A percentile compares a stretch with the other conserved stretches of the same genome.
Evolutionary conservation across 1,139 yeast species (phyloP).

Genomic region (Saccharomycopsis crataegensis): DNA sequence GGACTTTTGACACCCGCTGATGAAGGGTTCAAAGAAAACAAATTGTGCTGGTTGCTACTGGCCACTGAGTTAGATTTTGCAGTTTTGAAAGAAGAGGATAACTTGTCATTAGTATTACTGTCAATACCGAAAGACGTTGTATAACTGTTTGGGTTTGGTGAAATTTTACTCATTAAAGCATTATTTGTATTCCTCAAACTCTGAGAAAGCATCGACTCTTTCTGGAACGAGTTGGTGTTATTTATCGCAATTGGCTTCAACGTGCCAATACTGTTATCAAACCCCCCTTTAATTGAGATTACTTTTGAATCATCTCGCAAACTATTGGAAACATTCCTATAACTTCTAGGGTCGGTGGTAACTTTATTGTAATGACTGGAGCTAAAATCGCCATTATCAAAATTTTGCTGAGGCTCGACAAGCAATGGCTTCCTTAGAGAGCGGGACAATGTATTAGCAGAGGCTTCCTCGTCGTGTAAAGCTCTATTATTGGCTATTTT

Average conservation of each 20-base stretch:
- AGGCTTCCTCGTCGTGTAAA: too few species aligned
- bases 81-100: neutral
- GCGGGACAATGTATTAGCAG: too few species aligned
- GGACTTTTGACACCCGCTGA: neutral
- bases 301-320: conserved; percentile 3
- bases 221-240: neutral
- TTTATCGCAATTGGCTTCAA: neutral
- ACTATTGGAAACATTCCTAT: neutral
- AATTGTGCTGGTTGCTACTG: neutral
- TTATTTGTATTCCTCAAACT: conserved; percentile 5
- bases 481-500: too few species aligned
- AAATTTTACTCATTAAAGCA: neutral
- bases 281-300: conserved; percentile 5
- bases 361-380: conserved; percentile 12
- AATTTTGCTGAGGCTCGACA: neutral
- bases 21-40: neutral
- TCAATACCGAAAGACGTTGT: neutral
- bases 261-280: neutral
- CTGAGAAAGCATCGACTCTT: conserved; percentile 11
- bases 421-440: neutral
- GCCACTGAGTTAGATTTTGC: too few species aligned
- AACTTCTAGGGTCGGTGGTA: neutral
- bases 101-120: neutral
- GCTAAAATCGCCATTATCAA: conserved; percentile 9
- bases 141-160: neutral